Evolutionary conservation across 345 rosid species (phyloP), one percentile per base, ranked within the genome.

Genomic region (Heritiera littoralis): DNA sequence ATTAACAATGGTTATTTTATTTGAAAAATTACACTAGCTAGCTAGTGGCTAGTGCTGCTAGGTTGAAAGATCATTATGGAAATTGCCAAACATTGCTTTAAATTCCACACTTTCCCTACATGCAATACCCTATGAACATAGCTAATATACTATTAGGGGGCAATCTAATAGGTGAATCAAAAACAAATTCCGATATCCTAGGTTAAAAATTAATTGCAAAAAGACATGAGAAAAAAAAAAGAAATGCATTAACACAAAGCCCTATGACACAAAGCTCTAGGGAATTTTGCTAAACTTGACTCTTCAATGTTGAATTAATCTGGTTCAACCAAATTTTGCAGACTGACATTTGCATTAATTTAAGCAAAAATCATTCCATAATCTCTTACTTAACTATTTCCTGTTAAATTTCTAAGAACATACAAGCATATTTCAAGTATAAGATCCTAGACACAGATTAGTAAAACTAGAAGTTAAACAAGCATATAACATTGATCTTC

Each of bases 241-340:
- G 6, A 68, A 8, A 20, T 46, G 35, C 74, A 18, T 9, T 49
- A 28, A 23, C 71, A 55, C 28, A 65, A 20, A 77, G 46, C 75
- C 78, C 80, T 20, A 78, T 66, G 75, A 45, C 84, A 79, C 88
- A 83, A 63, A 59, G 86, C 85, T 83, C 87, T 72, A 82, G 75
- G 73, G 23, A 20, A 70, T 63, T 41, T 9, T 32, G 28, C 48
- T 45, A 35, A 45, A 30, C 30, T 14, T 38, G 38, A 18, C 32
- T 59, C 13, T 23, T 23, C 64, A 20, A 59, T 20, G 12, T 59
- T 23, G 64, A 59, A 23, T 78, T 17, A 18, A 49, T 12, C 35
- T 32, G 40, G 23, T 51, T 41, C 64, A 48, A 63, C 18, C 41
- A 46, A 43, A 6, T 30, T 49, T 52, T 61, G 9, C 65, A 71